These are phyloP conservation scores for Giardia duodenalis DNA, from an alignment of 208 protist species.

Conservation along the genomic window DNA sequence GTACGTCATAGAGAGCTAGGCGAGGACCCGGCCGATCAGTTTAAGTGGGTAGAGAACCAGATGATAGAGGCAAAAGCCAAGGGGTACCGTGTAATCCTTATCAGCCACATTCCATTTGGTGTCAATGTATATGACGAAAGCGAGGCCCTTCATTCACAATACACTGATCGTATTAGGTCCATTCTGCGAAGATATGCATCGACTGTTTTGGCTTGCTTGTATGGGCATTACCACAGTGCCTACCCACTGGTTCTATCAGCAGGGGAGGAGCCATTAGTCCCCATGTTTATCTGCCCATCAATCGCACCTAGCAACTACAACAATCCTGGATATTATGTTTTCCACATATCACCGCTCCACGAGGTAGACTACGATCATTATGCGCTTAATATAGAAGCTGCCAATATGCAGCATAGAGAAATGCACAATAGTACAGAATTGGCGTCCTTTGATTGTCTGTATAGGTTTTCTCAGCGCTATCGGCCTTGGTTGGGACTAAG, in stretches of 20 bases:
- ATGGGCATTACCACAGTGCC: not conserved
- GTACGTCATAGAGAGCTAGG: not conserved
- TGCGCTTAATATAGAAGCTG: not conserved
- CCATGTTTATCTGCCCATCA: not conserved
- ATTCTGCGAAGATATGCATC: not conserved
- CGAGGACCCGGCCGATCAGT: not conserved
- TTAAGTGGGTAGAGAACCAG: not conserved
- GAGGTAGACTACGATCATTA: not conserved
- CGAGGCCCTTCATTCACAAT: not conserved
- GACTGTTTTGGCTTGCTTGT: not conserved
- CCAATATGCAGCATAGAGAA: not conserved
- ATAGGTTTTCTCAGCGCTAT: not conserved
- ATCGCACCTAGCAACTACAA: not conserved
- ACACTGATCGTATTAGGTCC: not conserved
- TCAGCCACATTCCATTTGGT: not conserved
- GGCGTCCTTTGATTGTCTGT: not conserved
- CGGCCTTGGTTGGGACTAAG: not conserved
- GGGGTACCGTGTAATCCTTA: not conserved
- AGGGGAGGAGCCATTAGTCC: not conserved
- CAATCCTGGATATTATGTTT: not conserved
- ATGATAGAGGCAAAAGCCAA: not conserved
- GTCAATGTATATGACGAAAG: not conserved
- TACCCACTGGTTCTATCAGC: not conserved
- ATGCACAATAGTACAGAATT: no score
- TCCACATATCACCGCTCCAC: not conserved